Percentiles rank a stretch among this genome's conserved stretches.
These are phyloP conservation scores for Alternaria sp. DNA, from an alignment of 2,329 filamentous ascomycete genomes.

Conservation along the genomic window DNA sequence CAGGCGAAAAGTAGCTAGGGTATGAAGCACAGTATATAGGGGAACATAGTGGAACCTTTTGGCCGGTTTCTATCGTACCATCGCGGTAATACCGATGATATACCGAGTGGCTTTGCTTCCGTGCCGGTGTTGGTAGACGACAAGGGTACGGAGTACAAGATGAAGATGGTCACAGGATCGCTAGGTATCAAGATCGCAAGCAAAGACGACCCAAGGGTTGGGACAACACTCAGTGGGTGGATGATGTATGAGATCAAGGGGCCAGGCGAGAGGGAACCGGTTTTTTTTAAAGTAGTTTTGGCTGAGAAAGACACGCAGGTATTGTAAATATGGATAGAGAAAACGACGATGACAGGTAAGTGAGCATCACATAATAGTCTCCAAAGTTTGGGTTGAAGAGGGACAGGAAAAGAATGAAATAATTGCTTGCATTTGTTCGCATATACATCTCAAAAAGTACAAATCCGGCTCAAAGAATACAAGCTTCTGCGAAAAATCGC, in stretches of 20 bases:
- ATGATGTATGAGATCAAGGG: constrained; percentile 21
- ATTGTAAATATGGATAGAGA: not conserved
- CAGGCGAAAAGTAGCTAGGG: not conserved
- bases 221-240: constrained; percentile 19
- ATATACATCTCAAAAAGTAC: constrained; percentile 22
- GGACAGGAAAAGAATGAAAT: not conserved
- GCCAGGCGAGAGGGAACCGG: not conserved
- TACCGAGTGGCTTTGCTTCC: constrained; percentile 16
- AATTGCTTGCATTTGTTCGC: constrained; percentile 17
- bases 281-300: not conserved
- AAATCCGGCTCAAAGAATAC: constrained; percentile 14
- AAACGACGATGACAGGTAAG: not conserved
- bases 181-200: constrained; percentile 20
- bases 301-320: not conserved
- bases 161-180: constrained; percentile 27
- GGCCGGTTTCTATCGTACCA: constrained; percentile 5
- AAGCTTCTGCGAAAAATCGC: constrained; percentile 10
- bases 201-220: constrained; percentile 1
- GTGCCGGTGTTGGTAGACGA: constrained; percentile 26
- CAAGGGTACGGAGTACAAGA: constrained; percentile 14
- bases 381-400: not conserved
- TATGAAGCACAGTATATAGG: too few species aligned
- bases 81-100: constrained; percentile 9
- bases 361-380: not conserved
- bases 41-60: too few species aligned